These are phyloP conservation scores for Fomitopsis pulvina DNA, from an alignment of 768 basidiomycete genomes.

Conservation along the genomic window DNA sequence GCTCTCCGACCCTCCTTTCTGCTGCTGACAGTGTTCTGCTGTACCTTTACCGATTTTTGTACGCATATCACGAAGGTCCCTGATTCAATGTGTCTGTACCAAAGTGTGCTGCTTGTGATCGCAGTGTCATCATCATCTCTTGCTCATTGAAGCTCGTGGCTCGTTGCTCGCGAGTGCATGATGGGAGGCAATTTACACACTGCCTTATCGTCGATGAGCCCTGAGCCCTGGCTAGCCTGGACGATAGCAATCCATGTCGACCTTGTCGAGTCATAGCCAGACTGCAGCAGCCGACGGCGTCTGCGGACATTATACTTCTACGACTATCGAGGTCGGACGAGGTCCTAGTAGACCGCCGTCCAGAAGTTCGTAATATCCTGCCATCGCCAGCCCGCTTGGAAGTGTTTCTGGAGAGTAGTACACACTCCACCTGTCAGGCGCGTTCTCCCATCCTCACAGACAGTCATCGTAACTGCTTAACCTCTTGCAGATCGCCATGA, in stretches of 20 bases:
- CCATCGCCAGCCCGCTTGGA: too few relatives aligned
- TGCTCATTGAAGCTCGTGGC: neutral
- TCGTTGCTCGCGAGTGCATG: neutral
- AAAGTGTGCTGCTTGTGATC: too few relatives aligned
- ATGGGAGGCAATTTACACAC: neutral
- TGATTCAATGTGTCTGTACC: neutral
- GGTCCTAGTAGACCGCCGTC: neutral
- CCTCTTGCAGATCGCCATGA: constrained; percentile 8
- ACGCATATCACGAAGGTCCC: neutral
- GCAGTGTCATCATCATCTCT: neutral
- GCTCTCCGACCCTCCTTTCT: neutral
- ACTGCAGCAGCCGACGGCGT: too few relatives aligned
- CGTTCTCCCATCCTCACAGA: constrained; percentile 2
- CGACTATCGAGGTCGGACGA: neutral
- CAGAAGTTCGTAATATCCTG: too few relatives aligned
- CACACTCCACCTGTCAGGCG: neutral
- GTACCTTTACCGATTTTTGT: neutral
- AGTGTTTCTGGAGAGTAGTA: too few relatives aligned
- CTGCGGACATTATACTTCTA: neutral
- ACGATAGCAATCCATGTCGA: neutral
- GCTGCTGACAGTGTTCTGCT: neutral
- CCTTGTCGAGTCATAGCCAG: constrained; percentile 1
- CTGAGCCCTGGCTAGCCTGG: too few relatives aligned
- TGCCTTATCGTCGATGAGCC: neutral
- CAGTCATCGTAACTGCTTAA: neutral